Evolutionary conservation across 441 rosid genomes (phyloP).

Genomic region (Populus hybrid): DNA sequence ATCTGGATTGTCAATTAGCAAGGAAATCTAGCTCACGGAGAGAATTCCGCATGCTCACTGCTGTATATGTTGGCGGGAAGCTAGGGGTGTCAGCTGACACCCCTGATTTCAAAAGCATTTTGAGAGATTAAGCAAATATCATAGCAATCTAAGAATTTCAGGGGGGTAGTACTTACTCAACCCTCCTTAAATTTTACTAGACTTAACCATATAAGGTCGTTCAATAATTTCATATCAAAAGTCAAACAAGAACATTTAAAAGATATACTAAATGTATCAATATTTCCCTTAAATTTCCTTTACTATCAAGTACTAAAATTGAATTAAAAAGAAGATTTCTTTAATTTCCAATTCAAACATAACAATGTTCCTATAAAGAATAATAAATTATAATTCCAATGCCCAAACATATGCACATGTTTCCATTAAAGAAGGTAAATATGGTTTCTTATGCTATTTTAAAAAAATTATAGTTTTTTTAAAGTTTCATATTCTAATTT

Average conservation of each 20-base stretch:
- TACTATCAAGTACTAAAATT: background rate
- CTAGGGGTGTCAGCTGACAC: background rate
- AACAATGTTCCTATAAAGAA: background rate
- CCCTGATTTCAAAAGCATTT: background rate
- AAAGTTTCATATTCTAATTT: background rate
- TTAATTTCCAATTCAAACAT: background rate
- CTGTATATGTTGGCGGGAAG: background rate
- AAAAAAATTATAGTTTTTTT: no score
- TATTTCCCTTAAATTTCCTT: background rate
- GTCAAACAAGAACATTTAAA: background rate
- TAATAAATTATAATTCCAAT: background rate
- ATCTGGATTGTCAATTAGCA: background rate
- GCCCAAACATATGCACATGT: background rate
- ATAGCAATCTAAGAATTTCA: background rate
- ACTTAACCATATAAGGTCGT: background rate
- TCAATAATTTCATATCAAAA: background rate
- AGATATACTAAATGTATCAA: background rate
- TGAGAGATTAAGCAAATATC: background rate
- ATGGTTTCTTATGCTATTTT: background rate
- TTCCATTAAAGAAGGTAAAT: background rate
- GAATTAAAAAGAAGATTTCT: background rate
- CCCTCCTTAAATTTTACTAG: background rate
- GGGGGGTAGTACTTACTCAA: background rate
- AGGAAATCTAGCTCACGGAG: constrained; percentile 14
- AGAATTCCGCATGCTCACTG: constrained; percentile 11